Percentiles rank a stretch among this genome's conserved stretches.
Evolutionary conservation across 2,329 filamentous ascomycete species (phyloP).

Genomic region (Talaromyces sp.): DNA sequence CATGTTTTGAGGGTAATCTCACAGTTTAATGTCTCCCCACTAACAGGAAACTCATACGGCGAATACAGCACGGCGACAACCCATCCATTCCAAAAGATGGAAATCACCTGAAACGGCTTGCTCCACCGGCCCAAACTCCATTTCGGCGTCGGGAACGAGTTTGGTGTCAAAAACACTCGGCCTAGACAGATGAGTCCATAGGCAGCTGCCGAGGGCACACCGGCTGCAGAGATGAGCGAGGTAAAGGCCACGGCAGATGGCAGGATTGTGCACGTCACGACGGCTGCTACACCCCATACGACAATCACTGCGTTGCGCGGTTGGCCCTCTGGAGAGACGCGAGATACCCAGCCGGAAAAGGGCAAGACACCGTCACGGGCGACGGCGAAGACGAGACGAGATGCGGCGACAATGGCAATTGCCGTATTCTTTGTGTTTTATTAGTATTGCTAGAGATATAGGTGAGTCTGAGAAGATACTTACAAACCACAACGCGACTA

Average conservation of each 20-base stretch:
- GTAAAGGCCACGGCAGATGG: slow-evolving; percentile 53
- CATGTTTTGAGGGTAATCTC: slow-evolving; percentile 13
- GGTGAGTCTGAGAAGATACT: slow-evolving; percentile 18
- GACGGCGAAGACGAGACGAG: slow-evolving; percentile 59
- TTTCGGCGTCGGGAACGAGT: slow-evolving; percentile 43
- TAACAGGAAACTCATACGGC: slow-evolving; percentile 44
- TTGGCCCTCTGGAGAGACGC: slow-evolving; percentile 51
- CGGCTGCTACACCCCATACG: slow-evolving; percentile 51
- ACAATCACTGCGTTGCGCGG: slow-evolving; percentile 58
- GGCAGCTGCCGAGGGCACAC: slow-evolving; percentile 49
- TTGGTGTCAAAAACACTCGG: slow-evolving; percentile 45
- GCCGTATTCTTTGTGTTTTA: slow-evolving; percentile 47
- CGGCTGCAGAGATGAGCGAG: slow-evolving; percentile 50
- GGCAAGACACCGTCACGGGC: slow-evolving; percentile 59
- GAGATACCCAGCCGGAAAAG: slow-evolving; percentile 55
- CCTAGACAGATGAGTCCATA: slow-evolving; percentile 50
- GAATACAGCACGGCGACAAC: slow-evolving; percentile 47
- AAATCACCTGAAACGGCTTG: slow-evolving; percentile 46
- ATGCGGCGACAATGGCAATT: slow-evolving; percentile 56
- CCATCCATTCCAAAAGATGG: slow-evolving; percentile 48
- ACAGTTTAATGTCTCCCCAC: slow-evolving; percentile 43
- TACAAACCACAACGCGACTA: slow-evolving; percentile 49
- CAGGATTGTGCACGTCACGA: slow-evolving; percentile 57
- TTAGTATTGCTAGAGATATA: not conserved
- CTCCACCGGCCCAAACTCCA: slow-evolving; percentile 45